A percentile compares a stretch with the other conserved stretches of the same genome.
Conservation (phyloP, 2,329 filamentous ascomycete species). For the Aplosporella prunicola region DNA sequence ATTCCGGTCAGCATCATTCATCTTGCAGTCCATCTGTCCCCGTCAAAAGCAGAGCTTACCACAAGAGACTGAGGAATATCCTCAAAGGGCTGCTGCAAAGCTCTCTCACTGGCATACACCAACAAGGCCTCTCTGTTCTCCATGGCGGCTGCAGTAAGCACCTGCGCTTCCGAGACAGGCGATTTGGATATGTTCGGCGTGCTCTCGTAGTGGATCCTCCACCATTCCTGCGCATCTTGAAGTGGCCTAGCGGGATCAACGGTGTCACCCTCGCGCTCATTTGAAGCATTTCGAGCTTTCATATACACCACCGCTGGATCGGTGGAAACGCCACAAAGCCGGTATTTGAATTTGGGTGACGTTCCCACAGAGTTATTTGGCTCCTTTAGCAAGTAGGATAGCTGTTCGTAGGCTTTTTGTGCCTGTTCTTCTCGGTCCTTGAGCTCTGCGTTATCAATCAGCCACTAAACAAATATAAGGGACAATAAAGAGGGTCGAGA, state of each 20-base stretch:
- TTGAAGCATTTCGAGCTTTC: too few relatives aligned
- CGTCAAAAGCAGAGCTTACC: constrained; percentile 4
- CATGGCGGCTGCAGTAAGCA: constrained; percentile 43
- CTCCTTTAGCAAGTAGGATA: constrained; percentile 8
- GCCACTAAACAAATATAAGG: background rate
- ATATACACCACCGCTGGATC: constrained; percentile 7
- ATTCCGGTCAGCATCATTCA: too few relatives aligned
- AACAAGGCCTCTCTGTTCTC: constrained; percentile 46
- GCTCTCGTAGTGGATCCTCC: constrained; percentile 10
- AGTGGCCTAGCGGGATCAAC: too few relatives aligned
- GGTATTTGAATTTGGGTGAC: constrained; percentile 3
- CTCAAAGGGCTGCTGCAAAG: constrained; percentile 10
- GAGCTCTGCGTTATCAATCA: background rate
- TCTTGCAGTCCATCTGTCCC: background rate
- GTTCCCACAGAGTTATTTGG: background rate
- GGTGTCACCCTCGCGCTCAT: background rate
- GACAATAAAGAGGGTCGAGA: too few relatives aligned
- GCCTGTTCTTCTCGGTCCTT: constrained; percentile 3
- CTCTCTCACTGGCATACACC: constrained; percentile 48
- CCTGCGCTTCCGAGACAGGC: constrained; percentile 41
- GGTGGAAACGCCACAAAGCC: constrained; percentile 9
- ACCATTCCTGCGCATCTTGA: constrained; percentile 6
- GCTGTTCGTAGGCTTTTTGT: constrained; percentile 3
- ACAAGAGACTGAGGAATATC: constrained; percentile 12
- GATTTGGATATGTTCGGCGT: constrained; percentile 8